Evolutionary conservation across 768 basidiomycete genomes (phyloP), one percentile per base, ranked within the genome.

Genomic region (Nidula microcarpa): DNA sequence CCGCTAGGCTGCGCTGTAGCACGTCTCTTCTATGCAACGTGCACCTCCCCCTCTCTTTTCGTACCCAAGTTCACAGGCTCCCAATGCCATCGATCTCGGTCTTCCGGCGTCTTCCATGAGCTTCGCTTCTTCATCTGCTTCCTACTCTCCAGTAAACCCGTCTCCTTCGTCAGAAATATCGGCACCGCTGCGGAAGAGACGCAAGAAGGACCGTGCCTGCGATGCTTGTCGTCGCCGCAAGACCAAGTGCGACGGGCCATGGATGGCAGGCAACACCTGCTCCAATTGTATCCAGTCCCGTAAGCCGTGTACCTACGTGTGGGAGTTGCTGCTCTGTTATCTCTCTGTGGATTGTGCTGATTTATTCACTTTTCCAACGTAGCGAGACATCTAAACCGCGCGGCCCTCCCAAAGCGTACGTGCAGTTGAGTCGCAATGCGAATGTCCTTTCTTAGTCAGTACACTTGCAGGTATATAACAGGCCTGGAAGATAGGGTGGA

Each of bases 331-430:
- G 36, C 47, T 41, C 3, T 36, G 50, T 52, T 8, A 33, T 17
- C 47, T 23, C 23, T 33, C 33, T 50, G 14, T 33, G 34, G 34
- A 33, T 33, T 58, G 17, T 14, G 39, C n/a, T 18, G 37, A 49
- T 34, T 23, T 23, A 23, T 23, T 23, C 13, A 47, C 23, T 43
- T 45, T 44, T 48, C 36, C 36, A 52, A 43, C 36, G 10, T 50
- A 85, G 84, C n/a, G 85, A 86, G 63, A 73, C 72, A 1, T 86
- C 85, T 4, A 81, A 81, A 57, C 84, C 84, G 53, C 75, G 85
- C 51, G 84, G 84, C 0, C 85, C 85, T 18, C 80, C 85, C 4
- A 87, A 87, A 68, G 83, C 81, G 82, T 87, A 55, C 60, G 84
- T 75, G 11, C 43, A 49, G 11, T 49, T 49, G 43, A 13, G 44